Evolutionary conservation across 2,329 filamentous ascomycete species (phyloP).

Genomic region (Fusarium irregulare): DNA sequence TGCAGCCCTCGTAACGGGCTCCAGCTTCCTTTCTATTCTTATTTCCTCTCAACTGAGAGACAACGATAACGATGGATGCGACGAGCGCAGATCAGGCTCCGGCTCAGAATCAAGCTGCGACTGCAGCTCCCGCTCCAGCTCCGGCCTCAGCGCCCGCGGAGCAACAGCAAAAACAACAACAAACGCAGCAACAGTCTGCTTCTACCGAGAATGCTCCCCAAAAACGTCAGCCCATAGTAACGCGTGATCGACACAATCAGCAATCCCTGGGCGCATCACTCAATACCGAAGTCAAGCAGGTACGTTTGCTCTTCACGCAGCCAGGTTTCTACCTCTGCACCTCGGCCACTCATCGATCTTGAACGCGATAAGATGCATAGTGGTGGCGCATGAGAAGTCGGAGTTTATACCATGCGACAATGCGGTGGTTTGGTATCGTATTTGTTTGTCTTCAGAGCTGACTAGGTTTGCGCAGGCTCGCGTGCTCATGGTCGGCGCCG

Average conservation of each 20-base stretch:
- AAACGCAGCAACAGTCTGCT: conserved; percentile 32
- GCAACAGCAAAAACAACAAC: conserved; percentile 19
- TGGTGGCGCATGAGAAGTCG: not conserved
- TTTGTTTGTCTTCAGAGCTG: conserved; percentile 22
- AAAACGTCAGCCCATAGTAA: conserved; percentile 45
- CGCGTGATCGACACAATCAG: conserved; percentile 67
- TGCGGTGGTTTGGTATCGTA: conserved; percentile 2
- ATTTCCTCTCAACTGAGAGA: conserved; percentile 25
- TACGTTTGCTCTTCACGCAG: conserved; percentile 51
- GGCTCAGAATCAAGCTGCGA: conserved; percentile 29
- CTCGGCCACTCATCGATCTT: conserved; percentile 14
- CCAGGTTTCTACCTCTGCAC: conserved; percentile 15
- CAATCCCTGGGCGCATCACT: conserved; percentile 75
- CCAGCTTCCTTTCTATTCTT: conserved; percentile 22
- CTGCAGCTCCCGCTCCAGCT: conserved; percentile 19
- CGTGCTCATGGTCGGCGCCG: conserved; percentile 93
- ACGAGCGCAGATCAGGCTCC: conserved; percentile 37
- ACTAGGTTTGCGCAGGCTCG: conserved; percentile 69
- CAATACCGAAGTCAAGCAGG: conserved; percentile 75
- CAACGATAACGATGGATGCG: conserved; percentile 44
- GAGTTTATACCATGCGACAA: not conserved
- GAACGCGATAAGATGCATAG: conserved; percentile 8
- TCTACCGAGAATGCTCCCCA: conserved; percentile 38
- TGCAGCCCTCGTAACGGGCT: conserved; percentile 23
- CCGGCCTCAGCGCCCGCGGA: conserved; percentile 13